Evolutionary conservation across 1,284 basidiomycete species (phyloP), one percentile per base, ranked within the genome.

Genomic region (Microbotryum saponariae): DNA sequence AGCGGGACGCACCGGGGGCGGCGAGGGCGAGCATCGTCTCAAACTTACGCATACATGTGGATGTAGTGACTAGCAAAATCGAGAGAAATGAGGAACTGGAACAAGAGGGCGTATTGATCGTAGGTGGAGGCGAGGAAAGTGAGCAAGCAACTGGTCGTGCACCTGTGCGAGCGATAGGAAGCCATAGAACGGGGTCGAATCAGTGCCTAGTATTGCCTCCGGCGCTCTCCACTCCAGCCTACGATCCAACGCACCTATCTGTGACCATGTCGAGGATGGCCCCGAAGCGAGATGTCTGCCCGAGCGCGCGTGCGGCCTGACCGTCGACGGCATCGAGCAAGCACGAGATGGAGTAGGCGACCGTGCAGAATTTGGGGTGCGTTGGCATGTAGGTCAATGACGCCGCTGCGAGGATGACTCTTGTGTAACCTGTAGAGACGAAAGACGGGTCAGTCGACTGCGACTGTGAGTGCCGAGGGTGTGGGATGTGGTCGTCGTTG

Each of bases 241-340:
- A 16, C 37, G 23, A 42, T 10, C 21, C n/a, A 59, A 77, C 81
- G 69, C 66, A 94, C 89, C 94, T 82, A 76, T 99, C 94, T n/a
- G 96, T 98, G 59, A 99, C 94, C 96, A 99, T 99, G 77, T 99
- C 96, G 71, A 99, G 79, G 47, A 98, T 94, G 5, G 92, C 93
- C 47, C 96, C 96, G 76, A 98, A 97, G 78, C 94, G 94, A 62
- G 89, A 91, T 21, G 89, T 85, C 77, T 99, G 94, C 8, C 85
- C 85, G 44, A 97, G 78, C 3, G 83, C 83, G 61, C 96, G 82
- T n/a, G 96, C 96, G 6, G 89, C 93, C 74, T 88, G 85, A 3
- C 96, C 96, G 72, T 99, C 96, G 52, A 93, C 87, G 20, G 91
- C 96, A 74, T 99, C 96, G 66, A 99, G 81, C 48, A 99, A 80